These are phyloP conservation scores for Kwoniella sp. DNA, from an alignment of 768 basidiomycete species.

Conservation along the genomic window DNA sequence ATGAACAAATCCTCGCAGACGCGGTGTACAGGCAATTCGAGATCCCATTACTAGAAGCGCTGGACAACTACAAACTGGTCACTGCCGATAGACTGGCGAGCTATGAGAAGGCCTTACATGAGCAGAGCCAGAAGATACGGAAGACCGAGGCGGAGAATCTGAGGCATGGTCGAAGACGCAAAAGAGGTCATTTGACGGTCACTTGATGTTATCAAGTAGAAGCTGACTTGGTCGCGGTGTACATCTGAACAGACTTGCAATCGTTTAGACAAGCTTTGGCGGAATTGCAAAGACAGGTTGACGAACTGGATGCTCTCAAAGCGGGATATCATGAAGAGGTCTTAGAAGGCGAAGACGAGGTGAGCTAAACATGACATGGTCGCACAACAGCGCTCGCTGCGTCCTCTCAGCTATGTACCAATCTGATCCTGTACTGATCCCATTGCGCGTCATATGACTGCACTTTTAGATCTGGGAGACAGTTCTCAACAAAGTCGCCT, in stretches of 20 bases:
- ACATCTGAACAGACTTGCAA: constrained; percentile 69
- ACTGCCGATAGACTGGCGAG: constrained; percentile 70
- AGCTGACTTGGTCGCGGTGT: neutral
- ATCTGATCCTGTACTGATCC: neutral
- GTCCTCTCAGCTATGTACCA: no score
- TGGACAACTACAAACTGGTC: constrained; percentile 68
- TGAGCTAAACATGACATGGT: no score
- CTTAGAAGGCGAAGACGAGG: constrained; percentile 87
- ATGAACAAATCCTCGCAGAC: constrained; percentile 87
- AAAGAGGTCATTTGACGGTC: constrained; percentile 71
- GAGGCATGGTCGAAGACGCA: constrained; percentile 66
- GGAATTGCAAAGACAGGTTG: constrained; percentile 82
- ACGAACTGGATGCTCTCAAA: constrained; percentile 85
- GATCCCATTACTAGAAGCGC: constrained; percentile 78
- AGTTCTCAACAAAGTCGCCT: constrained; percentile 81
- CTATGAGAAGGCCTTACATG: constrained; percentile 78
- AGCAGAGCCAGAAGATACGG: constrained; percentile 80
- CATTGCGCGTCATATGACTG: neutral
- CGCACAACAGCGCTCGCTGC: no score
- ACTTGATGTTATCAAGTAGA: no score
- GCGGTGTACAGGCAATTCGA: constrained; percentile 85
- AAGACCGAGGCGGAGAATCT: constrained; percentile 82
- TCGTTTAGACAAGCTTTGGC: constrained; percentile 80
- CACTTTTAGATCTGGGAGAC: constrained; percentile 70
- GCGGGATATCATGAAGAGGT: constrained; percentile 81